phyloP scores from a whole-genome alignment of 352 stramenopile species.

The Pythium vanterpoolii region DNA sequence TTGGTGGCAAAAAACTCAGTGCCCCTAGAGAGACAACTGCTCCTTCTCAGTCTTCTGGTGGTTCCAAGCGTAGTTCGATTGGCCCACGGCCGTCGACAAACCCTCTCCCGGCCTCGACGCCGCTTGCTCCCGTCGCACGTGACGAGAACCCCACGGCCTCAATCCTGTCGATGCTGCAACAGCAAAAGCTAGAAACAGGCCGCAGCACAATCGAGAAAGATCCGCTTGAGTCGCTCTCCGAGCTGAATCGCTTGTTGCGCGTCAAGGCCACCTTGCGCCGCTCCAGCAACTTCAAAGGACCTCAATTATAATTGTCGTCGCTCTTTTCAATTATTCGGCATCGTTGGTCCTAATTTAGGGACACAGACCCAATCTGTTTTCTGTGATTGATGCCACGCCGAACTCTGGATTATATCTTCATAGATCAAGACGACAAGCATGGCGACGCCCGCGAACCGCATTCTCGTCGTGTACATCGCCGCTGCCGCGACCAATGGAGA shows the following conservation, averaged over 20 bases:
- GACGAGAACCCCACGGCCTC: slow-evolving; percentile 17
- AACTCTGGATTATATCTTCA: neutral
- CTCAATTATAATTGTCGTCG: neutral
- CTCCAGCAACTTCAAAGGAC: slow-evolving; percentile 24
- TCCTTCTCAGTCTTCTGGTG: neutral
- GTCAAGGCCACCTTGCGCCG: slow-evolving; percentile 46
- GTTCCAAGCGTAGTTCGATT: neutral
- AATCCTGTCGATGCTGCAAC: slow-evolving; percentile 24
- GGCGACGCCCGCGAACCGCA: slow-evolving; percentile 22
- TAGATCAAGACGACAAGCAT: slow-evolving; percentile 2
- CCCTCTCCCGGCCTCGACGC: neutral
- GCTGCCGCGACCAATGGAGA: neutral
- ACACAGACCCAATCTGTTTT: neutral
- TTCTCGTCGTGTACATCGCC: slow-evolving; percentile 25
- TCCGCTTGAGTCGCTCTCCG: slow-evolving; percentile 46
- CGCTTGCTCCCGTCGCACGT: neutral
- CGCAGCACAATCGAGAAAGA: slow-evolving; percentile 28
- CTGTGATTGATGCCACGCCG: neutral
- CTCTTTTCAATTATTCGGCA: neutral
- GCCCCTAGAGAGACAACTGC: neutral
- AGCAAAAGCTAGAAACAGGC: slow-evolving; percentile 15
- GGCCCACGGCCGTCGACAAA: slow-evolving; percentile 13
- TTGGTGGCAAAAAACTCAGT: slow-evolving; percentile 31
- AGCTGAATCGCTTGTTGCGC: slow-evolving; percentile 52
- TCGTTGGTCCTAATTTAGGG: neutral